A percentile compares a stretch with the other conserved stretches of the same genome.
phyloP scores from a whole-genome alignment of 169 alveolate genomes.

The Amoebophrya sp. region DNA sequence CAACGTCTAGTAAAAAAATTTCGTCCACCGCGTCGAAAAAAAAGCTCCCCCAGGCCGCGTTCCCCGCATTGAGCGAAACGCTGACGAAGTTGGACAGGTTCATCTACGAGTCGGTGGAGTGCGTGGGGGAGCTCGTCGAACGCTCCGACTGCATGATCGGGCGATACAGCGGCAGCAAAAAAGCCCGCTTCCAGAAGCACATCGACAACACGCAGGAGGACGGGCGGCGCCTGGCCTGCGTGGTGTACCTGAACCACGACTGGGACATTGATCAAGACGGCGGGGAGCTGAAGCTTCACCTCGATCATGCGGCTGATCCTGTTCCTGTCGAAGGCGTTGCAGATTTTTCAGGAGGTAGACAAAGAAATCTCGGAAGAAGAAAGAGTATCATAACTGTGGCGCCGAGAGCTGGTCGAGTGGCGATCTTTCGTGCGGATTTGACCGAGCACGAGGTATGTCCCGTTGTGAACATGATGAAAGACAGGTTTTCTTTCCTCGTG shows the following conservation, averaged over 20 bases:
- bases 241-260: not conserved
- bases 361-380: not conserved
- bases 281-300: not conserved
- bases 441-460: not conserved
- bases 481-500: not conserved
- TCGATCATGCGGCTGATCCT: not conserved
- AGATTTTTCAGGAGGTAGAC: not conserved
- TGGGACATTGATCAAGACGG: not conserved
- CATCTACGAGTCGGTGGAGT: not conserved
- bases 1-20: too few species aligned
- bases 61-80: not conserved
- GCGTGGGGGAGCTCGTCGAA: not conserved
- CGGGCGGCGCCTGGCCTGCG: not conserved
- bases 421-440: not conserved
- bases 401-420: not conserved
- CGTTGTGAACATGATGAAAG: not conserved
- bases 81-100: not conserved
- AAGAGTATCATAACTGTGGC: not conserved
- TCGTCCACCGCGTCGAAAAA: not conserved
- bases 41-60: too few species aligned
- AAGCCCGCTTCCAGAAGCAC: not conserved
- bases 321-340: not conserved
- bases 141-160: conserved; percentile 4
- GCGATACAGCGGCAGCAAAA: not conserved
- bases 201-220: not conserved